Percentiles rank a stretch among this genome's conserved stretches.
phyloP scores from a whole-genome alignment of 768 basidiomycete species.

The Pulveroboletus frians region DNA sequence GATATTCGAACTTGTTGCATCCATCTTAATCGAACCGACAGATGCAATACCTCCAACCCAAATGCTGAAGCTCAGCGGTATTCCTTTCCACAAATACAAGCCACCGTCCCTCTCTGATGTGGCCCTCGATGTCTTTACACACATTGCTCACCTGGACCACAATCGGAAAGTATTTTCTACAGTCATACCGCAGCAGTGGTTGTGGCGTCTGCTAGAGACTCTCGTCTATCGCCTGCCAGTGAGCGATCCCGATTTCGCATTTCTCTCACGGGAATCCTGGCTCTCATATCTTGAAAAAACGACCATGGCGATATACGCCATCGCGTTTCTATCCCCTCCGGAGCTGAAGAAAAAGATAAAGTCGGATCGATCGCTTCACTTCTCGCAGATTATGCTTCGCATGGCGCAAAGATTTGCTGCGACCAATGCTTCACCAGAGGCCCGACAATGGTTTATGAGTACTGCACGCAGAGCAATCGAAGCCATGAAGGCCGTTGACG shows the following conservation, averaged over 20 bases:
- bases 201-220: slow-evolving; percentile 60
- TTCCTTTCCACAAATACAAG: slow-evolving; percentile 37
- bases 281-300: slow-evolving; percentile 74
- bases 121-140: slow-evolving; percentile 84
- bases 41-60: slow-evolving; percentile 62
- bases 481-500: slow-evolving; percentile 74
- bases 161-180: slow-evolving; percentile 72
- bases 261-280: slow-evolving; percentile 62
- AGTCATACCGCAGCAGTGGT: slow-evolving; percentile 50
- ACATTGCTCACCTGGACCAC: slow-evolving; percentile 66
- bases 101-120: slow-evolving; percentile 63
- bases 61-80: slow-evolving; percentile 50
- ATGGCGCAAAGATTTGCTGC: slow-evolving; percentile 62
- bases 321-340: slow-evolving; percentile 79
- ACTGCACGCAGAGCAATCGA: slow-evolving; percentile 67
- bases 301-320: slow-evolving; percentile 77
- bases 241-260: slow-evolving; percentile 65
- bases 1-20: slow-evolving; percentile 62
- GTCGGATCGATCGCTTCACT: slow-evolving; percentile 57
- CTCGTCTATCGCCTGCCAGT: slow-evolving; percentile 85
- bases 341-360: slow-evolving; percentile 69
- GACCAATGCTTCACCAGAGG: slow-evolving; percentile 41
- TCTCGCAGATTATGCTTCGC: slow-evolving; percentile 65
- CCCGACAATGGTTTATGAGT: slow-evolving; percentile 48
- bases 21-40: slow-evolving; percentile 66